Percentiles rank a stretch among this genome's conserved stretches.
Evolutionary conservation across 805 yeast species (phyloP).

Genomic region (Teunomyces tritomae): DNA sequence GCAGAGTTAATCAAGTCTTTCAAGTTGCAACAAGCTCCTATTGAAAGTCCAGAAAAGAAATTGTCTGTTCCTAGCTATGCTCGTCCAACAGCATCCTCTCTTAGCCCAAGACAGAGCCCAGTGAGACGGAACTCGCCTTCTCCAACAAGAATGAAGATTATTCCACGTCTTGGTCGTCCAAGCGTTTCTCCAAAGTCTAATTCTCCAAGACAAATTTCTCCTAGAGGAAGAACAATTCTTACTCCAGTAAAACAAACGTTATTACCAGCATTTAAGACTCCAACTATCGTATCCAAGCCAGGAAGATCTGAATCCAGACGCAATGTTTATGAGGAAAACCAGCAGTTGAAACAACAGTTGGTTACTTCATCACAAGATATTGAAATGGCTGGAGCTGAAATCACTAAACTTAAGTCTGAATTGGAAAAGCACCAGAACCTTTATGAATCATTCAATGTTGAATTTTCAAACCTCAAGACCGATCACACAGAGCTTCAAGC

Average conservation of each 20-base stretch:
- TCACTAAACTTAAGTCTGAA: constrained; percentile 4
- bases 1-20: constrained; percentile 20
- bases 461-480: constrained; percentile 9
- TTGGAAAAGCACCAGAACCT: constrained; percentile 5
- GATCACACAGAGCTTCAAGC: constrained; percentile 7
- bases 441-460: constrained; percentile 6
- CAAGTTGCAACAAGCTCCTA: constrained; percentile 5
- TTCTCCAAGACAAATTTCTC: background rate
- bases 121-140: constrained; percentile 6
- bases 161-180: constrained; percentile 7
- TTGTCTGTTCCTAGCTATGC: constrained; percentile 21
- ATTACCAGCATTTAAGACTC: background rate
- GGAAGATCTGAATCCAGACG: no score
- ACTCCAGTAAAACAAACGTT: background rate
- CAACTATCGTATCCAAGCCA: constrained; percentile 8
- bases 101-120: constrained; percentile 10
- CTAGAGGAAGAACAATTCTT: background rate
- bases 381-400: constrained; percentile 1
- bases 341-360: constrained; percentile 11
- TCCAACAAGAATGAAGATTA: constrained; percentile 9
- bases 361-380: constrained; percentile 3
- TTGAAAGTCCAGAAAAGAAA: background rate
- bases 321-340: constrained; percentile 12
- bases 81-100: constrained; percentile 29
- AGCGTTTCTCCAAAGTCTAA: constrained; percentile 6